phyloP scores from a whole-genome alignment of 1,284 basidiomycete species.

The Ustanciosporium gigantosporum region DNA sequence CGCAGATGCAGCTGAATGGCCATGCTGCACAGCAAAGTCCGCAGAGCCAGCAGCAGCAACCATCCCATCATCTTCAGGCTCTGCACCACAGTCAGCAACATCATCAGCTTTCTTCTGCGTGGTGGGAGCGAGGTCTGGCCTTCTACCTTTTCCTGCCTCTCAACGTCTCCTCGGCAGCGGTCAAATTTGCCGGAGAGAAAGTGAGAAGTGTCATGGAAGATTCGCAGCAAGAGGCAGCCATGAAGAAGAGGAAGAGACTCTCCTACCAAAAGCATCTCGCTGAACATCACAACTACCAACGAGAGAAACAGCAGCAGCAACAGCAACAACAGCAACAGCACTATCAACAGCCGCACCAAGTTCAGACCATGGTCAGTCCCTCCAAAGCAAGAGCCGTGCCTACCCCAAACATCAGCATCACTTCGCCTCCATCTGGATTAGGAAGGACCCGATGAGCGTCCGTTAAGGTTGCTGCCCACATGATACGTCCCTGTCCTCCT shows the following conservation, averaged over 20 bases:
- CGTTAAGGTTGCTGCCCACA: no score
- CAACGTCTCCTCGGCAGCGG: constrained; percentile 35
- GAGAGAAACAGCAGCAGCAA: constrained; percentile 35
- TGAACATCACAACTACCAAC: no score
- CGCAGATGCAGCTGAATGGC: not conserved
- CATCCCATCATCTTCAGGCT: no score
- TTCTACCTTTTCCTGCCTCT: constrained; percentile 46
- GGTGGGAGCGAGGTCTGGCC: constrained; percentile 37
- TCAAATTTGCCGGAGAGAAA: constrained; percentile 38
- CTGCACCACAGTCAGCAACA: not conserved
- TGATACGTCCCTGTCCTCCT: no score
- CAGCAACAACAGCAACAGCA: constrained; percentile 18
- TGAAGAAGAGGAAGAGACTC: constrained; percentile 25
- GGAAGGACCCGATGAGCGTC: no score
- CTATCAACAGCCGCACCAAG: no score
- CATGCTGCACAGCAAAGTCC: not conserved
- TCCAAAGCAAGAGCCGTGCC: no score
- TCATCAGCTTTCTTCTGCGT: constrained; percentile 25
- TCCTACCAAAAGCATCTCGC: constrained; percentile 35
- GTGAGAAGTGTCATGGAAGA: constrained; percentile 27
- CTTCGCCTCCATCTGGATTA: no score
- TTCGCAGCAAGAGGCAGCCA: constrained; percentile 18
- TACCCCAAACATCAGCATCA: no score
- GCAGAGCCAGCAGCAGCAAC: no score
- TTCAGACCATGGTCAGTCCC: no score